Percentiles rank a stretch among this genome's conserved stretches.
phyloP scores from a whole-genome alignment of 2,329 filamentous ascomycete genomes.

The Passalora sequoiae region DNA sequence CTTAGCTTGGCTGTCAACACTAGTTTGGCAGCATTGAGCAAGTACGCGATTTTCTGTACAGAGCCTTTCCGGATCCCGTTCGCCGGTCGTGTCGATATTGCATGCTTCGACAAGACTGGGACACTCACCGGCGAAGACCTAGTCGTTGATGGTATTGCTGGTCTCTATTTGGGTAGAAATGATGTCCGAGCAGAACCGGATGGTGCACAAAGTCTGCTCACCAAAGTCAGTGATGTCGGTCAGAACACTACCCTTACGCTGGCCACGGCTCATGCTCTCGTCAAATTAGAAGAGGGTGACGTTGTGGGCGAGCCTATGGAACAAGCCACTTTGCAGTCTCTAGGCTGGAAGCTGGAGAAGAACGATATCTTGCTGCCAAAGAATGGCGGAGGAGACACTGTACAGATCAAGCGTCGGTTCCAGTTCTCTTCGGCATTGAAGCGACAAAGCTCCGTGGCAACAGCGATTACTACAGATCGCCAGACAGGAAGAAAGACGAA shows the following conservation, averaged over 20 bases:
- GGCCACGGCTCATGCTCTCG: constrained; percentile 88
- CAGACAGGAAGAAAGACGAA: constrained; percentile 69
- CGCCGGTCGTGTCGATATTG: constrained; percentile 88
- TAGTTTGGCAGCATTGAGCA: constrained; percentile 86
- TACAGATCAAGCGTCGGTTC: constrained; percentile 94
- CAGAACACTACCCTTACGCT: constrained; percentile 87
- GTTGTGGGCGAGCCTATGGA: constrained; percentile 99
- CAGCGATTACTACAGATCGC: constrained; percentile 66
- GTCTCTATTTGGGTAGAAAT: constrained; percentile 66
- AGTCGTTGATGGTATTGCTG: constrained; percentile 94
- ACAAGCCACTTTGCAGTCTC: constrained; percentile 82
- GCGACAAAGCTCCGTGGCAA: constrained; percentile 89
- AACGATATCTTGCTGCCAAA: constrained; percentile 79
- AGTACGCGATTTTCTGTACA: constrained; percentile 96
- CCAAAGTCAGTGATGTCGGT: constrained; percentile 62
- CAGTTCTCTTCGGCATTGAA: constrained; percentile 97
- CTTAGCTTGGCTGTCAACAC: constrained; percentile 96
- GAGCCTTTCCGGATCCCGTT: constrained; percentile 98
- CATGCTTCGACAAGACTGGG: constrained; percentile 98
- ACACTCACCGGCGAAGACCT: constrained; percentile 94
- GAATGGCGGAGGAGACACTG: constrained; percentile 59
- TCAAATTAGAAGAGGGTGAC: constrained; percentile 94
- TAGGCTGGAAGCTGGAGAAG: constrained; percentile 88
- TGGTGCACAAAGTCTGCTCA: constrained; percentile 77
- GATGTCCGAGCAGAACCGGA: constrained; percentile 63